These are phyloP conservation scores for Brassica incana DNA, from an alignment of 345 rosid genomes.

Conservation along the genomic window DNA sequence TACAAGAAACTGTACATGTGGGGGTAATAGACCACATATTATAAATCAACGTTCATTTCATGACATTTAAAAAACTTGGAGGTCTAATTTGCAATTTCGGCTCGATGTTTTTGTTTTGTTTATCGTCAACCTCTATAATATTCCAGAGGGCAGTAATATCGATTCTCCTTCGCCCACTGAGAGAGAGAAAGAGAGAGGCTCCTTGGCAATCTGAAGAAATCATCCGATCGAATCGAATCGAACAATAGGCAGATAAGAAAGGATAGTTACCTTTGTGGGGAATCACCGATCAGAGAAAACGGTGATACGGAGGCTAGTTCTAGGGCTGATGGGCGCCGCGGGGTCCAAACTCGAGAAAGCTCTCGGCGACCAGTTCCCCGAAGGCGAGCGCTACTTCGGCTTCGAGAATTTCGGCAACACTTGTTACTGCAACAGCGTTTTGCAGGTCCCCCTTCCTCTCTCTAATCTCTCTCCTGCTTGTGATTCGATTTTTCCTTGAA, in stretches of 20 bases:
- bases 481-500: background rate
- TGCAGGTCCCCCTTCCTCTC: conserved; percentile 58
- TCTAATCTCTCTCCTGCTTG: background rate
- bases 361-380: conserved; percentile 98
- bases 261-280: background rate
- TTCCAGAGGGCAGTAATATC: background rate
- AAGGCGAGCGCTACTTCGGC: conserved; percentile 98
- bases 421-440: conserved; percentile 96
- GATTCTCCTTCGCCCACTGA: conserved; percentile 18
- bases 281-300: conserved; percentile 37
- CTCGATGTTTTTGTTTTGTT: background rate
- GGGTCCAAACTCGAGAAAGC: conserved; percentile 99
- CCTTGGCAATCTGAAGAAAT: conserved; percentile 19
- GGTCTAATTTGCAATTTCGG: background rate
- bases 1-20: no score
- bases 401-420: conserved; percentile 99
- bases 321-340: conserved; percentile 82
- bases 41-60: background rate
- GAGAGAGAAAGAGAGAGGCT: background rate
- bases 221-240: conserved; percentile 35
- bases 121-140: conserved; percentile 10
- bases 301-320: conserved; percentile 36
- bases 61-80: background rate
- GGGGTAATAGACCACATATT: no score
- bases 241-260: conserved; percentile 9